phyloP scores from a whole-genome alignment of 768 basidiomycete genomes.

The Mycena kentingensis region DNA sequence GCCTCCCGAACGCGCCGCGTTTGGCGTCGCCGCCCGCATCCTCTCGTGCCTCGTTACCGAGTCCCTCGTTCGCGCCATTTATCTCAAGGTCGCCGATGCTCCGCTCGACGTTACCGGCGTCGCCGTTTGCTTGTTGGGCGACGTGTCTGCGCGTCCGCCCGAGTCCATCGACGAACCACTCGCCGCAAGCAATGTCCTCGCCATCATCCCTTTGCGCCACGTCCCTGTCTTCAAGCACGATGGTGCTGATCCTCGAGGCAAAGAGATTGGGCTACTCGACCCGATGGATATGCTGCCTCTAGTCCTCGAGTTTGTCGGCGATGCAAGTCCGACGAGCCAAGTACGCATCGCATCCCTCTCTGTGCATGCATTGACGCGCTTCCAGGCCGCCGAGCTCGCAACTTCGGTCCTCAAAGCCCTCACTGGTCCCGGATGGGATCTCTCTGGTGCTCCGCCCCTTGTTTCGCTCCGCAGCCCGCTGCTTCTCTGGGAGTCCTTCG shows the following conservation, averaged over 20 bases:
- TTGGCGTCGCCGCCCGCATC: slow-evolving; percentile 51
- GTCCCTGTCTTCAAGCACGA: slow-evolving; percentile 49
- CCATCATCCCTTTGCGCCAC: slow-evolving; percentile 48
- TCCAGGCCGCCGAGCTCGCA: slow-evolving; percentile 33
- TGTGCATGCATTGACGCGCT: background rate
- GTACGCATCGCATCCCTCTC: slow-evolving; percentile 4
- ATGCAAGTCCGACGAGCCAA: slow-evolving; percentile 6
- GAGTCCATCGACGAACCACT: slow-evolving; percentile 25
- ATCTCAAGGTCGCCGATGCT: slow-evolving; percentile 38
- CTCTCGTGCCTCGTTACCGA: slow-evolving; percentile 62
- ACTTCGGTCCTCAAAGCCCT: slow-evolving; percentile 30
- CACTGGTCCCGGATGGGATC: slow-evolving; percentile 29
- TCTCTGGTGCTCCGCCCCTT: slow-evolving; percentile 28
- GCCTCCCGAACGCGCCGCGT: slow-evolving; percentile 46
- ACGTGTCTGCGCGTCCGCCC: slow-evolving; percentile 28
- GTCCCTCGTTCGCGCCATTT: slow-evolving; percentile 51
- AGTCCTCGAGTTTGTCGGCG: slow-evolving; percentile 35
- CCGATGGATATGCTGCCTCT: slow-evolving; percentile 55
- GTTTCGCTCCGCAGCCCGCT: slow-evolving; percentile 36
- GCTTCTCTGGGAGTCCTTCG: slow-evolving; percentile 48
- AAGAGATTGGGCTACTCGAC: slow-evolving; percentile 52
- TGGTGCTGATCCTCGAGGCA: slow-evolving; percentile 30
- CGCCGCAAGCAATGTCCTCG: slow-evolving; percentile 41
- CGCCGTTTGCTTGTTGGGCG: slow-evolving; percentile 40
- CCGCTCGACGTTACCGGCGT: slow-evolving; percentile 38